phyloP scores from a whole-genome alignment of 192 early-diverging fungal species.

The Paraglomus occultum region DNA sequence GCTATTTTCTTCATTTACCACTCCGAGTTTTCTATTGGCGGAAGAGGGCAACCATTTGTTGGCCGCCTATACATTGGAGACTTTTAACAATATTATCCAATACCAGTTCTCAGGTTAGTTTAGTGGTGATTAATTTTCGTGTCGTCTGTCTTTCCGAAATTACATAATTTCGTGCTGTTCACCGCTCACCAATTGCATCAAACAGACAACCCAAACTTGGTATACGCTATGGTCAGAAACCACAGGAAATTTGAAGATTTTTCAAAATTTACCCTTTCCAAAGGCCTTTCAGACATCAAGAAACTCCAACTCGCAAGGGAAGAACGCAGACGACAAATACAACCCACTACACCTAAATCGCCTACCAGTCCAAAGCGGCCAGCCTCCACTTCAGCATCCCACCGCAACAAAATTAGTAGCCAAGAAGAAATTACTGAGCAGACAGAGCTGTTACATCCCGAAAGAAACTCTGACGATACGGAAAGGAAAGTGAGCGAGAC shows the following conservation, averaged over 20 bases:
- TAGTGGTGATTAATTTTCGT: not conserved
- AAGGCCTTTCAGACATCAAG: conserved; percentile 60
- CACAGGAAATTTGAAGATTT: conserved; percentile 70
- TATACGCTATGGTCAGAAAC: conserved; percentile 78
- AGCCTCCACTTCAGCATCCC: not conserved
- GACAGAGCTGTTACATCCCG: conserved; percentile 1
- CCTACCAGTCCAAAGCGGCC: not conserved
- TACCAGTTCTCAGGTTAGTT: conserved; percentile 72
- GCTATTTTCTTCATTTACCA: conserved; percentile 74
- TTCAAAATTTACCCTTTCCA: conserved; percentile 61
- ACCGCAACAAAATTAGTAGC: not conserved
- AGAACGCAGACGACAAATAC: conserved; percentile 26
- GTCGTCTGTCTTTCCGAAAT: not conserved
- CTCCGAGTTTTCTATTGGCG: conserved; percentile 75
- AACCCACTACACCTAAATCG: conserved; percentile 5
- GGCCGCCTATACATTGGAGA: conserved; percentile 74
- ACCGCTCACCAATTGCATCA: not conserved
- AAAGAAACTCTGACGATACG: conserved; percentile 19
- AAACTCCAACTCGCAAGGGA: conserved; percentile 51
- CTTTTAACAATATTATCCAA: conserved; percentile 80
- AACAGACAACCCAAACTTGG: conserved; percentile 71
- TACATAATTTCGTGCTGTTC: not conserved
- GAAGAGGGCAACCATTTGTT: conserved; percentile 75
- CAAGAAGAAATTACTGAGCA: conserved; percentile 18
- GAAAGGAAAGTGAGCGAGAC: conserved; percentile 19